These are phyloP conservation scores for Neurospora hispaniola DNA, from an alignment of 495 filamentous ascomycete genomes.

Conservation along the genomic window DNA sequence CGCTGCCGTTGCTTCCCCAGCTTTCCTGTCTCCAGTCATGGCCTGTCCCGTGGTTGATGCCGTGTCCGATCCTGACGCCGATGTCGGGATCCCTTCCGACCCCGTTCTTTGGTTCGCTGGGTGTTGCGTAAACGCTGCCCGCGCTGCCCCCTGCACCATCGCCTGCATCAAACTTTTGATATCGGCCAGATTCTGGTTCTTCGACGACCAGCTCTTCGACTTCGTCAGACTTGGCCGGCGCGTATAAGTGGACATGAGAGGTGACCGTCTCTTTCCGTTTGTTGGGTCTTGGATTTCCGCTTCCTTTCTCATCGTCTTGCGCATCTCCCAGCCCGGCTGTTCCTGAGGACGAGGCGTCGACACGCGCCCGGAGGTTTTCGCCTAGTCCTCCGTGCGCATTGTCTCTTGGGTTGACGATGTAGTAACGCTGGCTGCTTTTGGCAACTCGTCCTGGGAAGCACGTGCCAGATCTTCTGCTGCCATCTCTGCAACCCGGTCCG, in stretches of 20 bases:
- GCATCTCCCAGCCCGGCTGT: conserved; percentile 9
- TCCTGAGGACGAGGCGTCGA: background rate
- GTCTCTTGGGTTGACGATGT: conserved; percentile 8
- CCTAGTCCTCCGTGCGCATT: conserved; percentile 4
- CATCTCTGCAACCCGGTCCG: background rate
- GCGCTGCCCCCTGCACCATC: conserved; percentile 21
- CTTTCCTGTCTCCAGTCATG: background rate
- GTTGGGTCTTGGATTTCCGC: background rate
- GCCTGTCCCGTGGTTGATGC: background rate
- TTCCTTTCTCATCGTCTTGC: conserved; percentile 18
- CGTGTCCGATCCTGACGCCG: background rate
- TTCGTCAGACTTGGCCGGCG: conserved; percentile 2
- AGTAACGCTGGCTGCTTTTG: conserved; percentile 19
- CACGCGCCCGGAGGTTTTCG: background rate
- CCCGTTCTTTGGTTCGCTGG: background rate
- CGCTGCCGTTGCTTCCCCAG: background rate
- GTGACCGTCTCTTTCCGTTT: conserved; percentile 4
- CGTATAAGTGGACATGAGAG: conserved; percentile 16
- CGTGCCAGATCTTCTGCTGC: background rate
- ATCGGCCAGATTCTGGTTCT: background rate
- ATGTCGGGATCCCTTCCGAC: background rate
- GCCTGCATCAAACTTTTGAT: background rate
- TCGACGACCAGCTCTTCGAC: background rate
- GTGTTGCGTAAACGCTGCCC: conserved; percentile 12
- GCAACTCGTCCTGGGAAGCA: background rate